phyloP scores from a whole-genome alignment of 768 basidiomycete genomes.

The Gymnopilus junonius region DNA sequence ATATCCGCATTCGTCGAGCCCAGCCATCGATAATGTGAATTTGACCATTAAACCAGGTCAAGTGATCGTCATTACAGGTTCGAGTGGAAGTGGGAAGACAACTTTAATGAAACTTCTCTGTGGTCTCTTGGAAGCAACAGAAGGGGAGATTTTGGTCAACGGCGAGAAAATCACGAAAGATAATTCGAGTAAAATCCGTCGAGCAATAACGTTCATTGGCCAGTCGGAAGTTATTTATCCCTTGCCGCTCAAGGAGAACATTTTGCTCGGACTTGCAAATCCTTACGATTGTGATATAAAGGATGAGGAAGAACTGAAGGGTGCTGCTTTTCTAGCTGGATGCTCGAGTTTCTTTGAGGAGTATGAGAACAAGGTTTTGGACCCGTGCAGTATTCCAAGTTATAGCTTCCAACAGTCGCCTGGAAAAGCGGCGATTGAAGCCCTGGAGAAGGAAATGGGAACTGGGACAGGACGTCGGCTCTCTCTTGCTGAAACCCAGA shows the following conservation, averaged over 20 bases:
- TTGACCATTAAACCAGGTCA: slow-evolving; percentile 49
- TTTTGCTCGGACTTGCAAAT: slow-evolving; percentile 27
- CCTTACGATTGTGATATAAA: slow-evolving; percentile 20
- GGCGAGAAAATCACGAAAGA: slow-evolving; percentile 39
- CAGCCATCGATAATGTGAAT: slow-evolving; percentile 44
- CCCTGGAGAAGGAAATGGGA: slow-evolving; percentile 16
- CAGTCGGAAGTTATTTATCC: slow-evolving; percentile 56
- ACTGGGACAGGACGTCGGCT: slow-evolving; percentile 24
- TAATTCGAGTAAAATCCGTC: slow-evolving; percentile 41
- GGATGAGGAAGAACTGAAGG: slow-evolving; percentile 21
- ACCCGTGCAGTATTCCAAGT: slow-evolving; percentile 29
- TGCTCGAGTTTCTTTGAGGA: slow-evolving; percentile 41
- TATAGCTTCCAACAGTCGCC: slow-evolving; percentile 27
- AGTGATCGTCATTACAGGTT: slow-evolving; percentile 57
- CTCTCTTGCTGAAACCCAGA: slow-evolving; percentile 47
- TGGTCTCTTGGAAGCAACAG: slow-evolving; percentile 47
- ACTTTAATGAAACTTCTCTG: slow-evolving; percentile 55
- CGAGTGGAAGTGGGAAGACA: slow-evolving; percentile 59
- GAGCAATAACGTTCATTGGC: slow-evolving; percentile 48
- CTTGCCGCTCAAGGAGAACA: slow-evolving; percentile 44
- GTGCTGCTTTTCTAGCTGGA: slow-evolving; percentile 43
- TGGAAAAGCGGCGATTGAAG: slow-evolving; percentile 28
- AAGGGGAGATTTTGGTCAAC: slow-evolving; percentile 49
- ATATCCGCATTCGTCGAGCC: neutral
- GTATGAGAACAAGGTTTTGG: slow-evolving; percentile 40